Evolutionary conservation across 2,329 filamentous ascomycete species (phyloP).

Genomic region (Pestalotiopsis sp.): DNA sequence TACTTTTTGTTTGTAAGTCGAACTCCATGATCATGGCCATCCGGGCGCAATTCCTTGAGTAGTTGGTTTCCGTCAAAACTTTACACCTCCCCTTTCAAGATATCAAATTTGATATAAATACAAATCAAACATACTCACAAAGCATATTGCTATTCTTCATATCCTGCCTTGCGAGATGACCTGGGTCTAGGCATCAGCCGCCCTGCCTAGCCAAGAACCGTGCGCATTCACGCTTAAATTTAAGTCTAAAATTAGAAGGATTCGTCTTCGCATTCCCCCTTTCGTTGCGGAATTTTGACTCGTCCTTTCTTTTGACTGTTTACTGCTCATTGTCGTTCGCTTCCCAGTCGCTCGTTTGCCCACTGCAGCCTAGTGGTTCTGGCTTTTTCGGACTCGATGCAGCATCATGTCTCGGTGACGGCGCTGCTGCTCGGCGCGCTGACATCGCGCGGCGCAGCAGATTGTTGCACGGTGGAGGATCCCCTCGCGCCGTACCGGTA

Average conservation of each 20-base stretch:
- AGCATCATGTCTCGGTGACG: neutral
- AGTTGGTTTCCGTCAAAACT: too few relatives aligned
- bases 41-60: too few relatives aligned
- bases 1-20: too few relatives aligned
- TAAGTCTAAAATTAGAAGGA: constrained; percentile 20
- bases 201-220: neutral
- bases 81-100: too few relatives aligned
- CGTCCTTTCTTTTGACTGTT: neutral
- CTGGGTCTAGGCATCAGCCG: too few relatives aligned
- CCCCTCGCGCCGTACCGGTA: constrained; percentile 8
- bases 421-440: constrained; percentile 2
- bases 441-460: neutral
- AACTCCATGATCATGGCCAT: too few relatives aligned
- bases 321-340: neutral
- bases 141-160: too few relatives aligned
- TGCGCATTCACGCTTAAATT: constrained; percentile 12
- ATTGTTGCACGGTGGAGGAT: constrained; percentile 9
- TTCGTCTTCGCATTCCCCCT: neutral
- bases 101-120: too few relatives aligned
- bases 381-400: neutral
- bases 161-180: too few relatives aligned
- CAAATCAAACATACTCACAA: too few relatives aligned
- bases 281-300: neutral
- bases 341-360: neutral
- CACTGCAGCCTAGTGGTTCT: neutral